Evolutionary conservation across 768 basidiomycete species (phyloP), one percentile per base, ranked within the genome.

Genomic region (Serendipita sp.): DNA sequence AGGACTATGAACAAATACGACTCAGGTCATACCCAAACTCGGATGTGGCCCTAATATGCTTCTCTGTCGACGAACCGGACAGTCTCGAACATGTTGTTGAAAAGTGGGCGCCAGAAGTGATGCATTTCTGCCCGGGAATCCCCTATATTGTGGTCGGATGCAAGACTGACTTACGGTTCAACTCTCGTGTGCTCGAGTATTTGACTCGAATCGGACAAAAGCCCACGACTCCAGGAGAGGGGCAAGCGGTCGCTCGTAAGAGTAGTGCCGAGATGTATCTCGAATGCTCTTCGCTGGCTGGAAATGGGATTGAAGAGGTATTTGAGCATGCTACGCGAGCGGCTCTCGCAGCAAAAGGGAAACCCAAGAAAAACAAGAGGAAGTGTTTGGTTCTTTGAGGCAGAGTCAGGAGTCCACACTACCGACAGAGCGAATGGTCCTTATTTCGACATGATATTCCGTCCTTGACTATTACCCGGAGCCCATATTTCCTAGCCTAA

Each of bases 111-210:
- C 64, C 67, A n/a, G 67, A 67, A 61, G 64, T 68, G 22, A 3
- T 38, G 3, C 67, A 68, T 63, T 65, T 66, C 61, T 58, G 53
- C 31, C 28, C 53, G 9, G 62, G 61, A 61, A 53, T 68, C 20
- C 67, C 67, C 33, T 63, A 65, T 61, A 56, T 68, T 33, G 66
- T 68, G 17, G 65, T 68, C 30, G 67, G 66, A 16, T 68, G 67
- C 65, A 68, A 68, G 56, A 68, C 63, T 61, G 67, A 67, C 48
- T 62, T 67, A 17, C 51, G 67, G 42, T 34, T 61, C n/a, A 62
- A 67, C 51, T 65, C 61, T 16, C 50, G 61, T 17, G 66, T 65
- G 38, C 64, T 66, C 11, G 65, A 67, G 43, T 60, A 61, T 58
- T 51, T 67, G 26, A 53, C 60, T 33, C 63, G 63, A 50, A 60